Percentiles rank a stretch among this genome's conserved stretches.
Evolutionary conservation across 2,329 filamentous ascomycete species (phyloP).

Genomic region (Diaporthe batatas): DNA sequence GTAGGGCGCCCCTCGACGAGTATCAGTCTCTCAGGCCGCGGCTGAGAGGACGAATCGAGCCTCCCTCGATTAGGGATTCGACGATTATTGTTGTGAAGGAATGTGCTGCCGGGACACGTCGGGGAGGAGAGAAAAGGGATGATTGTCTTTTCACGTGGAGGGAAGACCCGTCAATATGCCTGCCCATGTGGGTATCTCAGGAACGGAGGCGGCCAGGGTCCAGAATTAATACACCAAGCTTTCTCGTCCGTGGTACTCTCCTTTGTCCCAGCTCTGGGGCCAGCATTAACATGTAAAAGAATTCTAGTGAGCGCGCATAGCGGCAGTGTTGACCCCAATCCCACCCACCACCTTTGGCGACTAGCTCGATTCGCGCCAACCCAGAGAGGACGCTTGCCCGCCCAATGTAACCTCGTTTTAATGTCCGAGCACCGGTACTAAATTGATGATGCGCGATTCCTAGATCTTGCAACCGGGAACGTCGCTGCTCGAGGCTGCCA

Average conservation of each 20-base stretch:
- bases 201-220: slow-evolving; percentile 27
- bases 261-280: slow-evolving; percentile 2
- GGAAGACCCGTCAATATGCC: not conserved
- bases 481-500: not conserved
- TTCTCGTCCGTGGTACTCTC: not conserved
- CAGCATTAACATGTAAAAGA: slow-evolving; percentile 12
- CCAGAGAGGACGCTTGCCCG: slow-evolving; percentile 18
- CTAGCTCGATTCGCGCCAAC: slow-evolving; percentile 25
- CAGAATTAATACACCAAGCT: slow-evolving; percentile 31
- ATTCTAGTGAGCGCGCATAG: slow-evolving; percentile 27
- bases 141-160: not conserved
- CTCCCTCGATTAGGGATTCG: not conserved
- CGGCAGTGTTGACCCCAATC: slow-evolving; percentile 10
- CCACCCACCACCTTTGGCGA: slow-evolving; percentile 17
- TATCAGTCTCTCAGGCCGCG: slow-evolving; percentile 20
- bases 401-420: slow-evolving; percentile 21
- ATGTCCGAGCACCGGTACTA: slow-evolving; percentile 29
- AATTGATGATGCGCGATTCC: slow-evolving; percentile 22
- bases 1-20: slow-evolving; percentile 10
- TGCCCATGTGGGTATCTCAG: slow-evolving; percentile 3
- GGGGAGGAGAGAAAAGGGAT: not conserved
- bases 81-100: not conserved
- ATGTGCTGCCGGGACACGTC: not conserved
- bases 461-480: slow-evolving; percentile 23
- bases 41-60: slow-evolving; percentile 1